Evolutionary conservation across 495 filamentous ascomycete species (phyloP).

Genomic region (Tuber melanosporum): DNA sequence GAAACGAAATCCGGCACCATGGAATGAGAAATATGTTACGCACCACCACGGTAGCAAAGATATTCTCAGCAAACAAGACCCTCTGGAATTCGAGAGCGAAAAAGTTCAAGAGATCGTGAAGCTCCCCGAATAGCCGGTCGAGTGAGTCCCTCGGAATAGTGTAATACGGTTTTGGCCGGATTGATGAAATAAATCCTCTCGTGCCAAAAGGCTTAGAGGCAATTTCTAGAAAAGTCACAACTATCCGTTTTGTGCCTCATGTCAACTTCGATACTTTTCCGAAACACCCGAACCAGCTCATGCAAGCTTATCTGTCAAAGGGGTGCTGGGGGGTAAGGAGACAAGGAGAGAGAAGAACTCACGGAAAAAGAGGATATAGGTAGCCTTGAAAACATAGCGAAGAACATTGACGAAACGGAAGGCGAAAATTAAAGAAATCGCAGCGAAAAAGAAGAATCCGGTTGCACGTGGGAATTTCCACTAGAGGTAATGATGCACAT

Average conservation of each 20-base stretch:
- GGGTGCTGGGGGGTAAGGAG: constrained; percentile 4
- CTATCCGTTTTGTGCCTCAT: constrained; percentile 48
- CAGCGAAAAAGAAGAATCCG: constrained; percentile 67
- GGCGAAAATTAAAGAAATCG: constrained; percentile 75
- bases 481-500: constrained; percentile 41
- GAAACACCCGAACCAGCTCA: constrained; percentile 19
- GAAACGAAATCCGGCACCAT: constrained; percentile 4
- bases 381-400: constrained; percentile 79
- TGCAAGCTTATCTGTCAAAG: constrained; percentile 8
- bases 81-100: constrained; percentile 95
- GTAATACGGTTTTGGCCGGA: constrained; percentile 88
- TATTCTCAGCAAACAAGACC: constrained; percentile 89
- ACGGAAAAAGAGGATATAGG: constrained; percentile 64
- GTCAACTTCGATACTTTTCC: constrained; percentile 21
- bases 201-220: constrained; percentile 68
- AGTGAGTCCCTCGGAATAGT: constrained; percentile 79
- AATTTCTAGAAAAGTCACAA: constrained; percentile 64
- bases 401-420: constrained; percentile 83
- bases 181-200: constrained; percentile 71
- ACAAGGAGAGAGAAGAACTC: constrained; percentile 40
- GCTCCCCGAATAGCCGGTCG: constrained; percentile 70
- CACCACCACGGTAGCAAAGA: constrained; percentile 72
- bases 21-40: constrained; percentile 43
- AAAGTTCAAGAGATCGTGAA: constrained; percentile 92
- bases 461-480: constrained; percentile 75